phyloP scores from a whole-genome alignment of 441 rosid species.

The Populus hybrid region DNA sequence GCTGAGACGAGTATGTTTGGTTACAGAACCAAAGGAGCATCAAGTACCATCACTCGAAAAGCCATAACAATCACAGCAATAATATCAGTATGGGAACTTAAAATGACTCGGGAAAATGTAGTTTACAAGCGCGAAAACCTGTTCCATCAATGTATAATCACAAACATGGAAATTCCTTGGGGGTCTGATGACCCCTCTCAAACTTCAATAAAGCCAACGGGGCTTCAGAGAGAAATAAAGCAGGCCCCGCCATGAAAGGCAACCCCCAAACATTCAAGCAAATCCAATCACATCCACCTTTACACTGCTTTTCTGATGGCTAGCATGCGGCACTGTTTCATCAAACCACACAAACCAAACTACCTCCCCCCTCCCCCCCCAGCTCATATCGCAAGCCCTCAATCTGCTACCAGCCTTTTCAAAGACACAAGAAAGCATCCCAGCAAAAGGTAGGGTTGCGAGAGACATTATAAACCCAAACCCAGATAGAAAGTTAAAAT shows the following conservation, averaged over 20 bases:
- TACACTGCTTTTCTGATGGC: slow-evolving; percentile 24
- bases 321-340: slow-evolving; percentile 33
- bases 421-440: slow-evolving; percentile 27
- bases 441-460: slow-evolving; percentile 44
- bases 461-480: slow-evolving; percentile 27
- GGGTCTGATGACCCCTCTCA: slow-evolving; percentile 17
- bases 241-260: slow-evolving; percentile 16
- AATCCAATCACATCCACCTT: slow-evolving; percentile 37
- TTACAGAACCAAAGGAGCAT: background rate
- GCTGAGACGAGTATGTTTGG: background rate
- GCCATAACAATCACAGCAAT: background rate
- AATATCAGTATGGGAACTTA: background rate
- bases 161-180: slow-evolving; percentile 7
- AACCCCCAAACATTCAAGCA: slow-evolving; percentile 43
- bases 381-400: slow-evolving; percentile 13
- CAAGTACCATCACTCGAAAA: background rate
- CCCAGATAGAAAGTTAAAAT: slow-evolving; percentile 21
- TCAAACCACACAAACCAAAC: slow-evolving; percentile 37
- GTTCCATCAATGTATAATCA: slow-evolving; percentile 9
- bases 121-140: slow-evolving; percentile 1
- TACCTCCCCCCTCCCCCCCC: slow-evolving; percentile 1
- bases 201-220: slow-evolving; percentile 18
- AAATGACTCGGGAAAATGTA: slow-evolving; percentile 1
- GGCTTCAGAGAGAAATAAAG: slow-evolving; percentile 15
- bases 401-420: slow-evolving; percentile 23